A percentile compares a stretch with the other conserved stretches of the same genome.
Conservation (phyloP, 163 green algal genomes). For the Scenedesmus sp. region DNA sequence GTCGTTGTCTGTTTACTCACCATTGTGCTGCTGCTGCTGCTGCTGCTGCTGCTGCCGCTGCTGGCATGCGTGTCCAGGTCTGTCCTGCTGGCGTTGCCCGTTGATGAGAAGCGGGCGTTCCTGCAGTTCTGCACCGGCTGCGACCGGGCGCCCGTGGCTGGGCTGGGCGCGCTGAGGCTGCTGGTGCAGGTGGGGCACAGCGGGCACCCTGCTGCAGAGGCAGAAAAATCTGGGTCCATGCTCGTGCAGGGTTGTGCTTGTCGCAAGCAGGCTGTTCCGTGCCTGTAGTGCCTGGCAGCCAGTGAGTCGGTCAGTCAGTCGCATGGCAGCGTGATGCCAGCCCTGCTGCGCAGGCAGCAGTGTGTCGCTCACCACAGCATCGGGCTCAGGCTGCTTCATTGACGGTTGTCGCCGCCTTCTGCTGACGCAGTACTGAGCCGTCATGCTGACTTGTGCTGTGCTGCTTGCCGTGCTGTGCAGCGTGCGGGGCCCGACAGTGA, state of each 20-base stretch:
- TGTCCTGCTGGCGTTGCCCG: constrained; percentile 65
- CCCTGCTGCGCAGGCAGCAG: too few species aligned
- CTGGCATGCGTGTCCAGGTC: not conserved
- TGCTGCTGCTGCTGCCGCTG: constrained; percentile 30
- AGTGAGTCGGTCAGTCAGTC: too few species aligned
- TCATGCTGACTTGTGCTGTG: not conserved
- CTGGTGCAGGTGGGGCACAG: constrained; percentile 62
- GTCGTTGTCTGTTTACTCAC: not conserved
- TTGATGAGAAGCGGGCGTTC: constrained; percentile 84
- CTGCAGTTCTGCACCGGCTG: constrained; percentile 89
- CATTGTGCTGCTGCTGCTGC: not conserved
- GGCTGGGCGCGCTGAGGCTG: constrained; percentile 65
- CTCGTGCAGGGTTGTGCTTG: too few species aligned
- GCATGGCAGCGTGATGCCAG: too few species aligned
- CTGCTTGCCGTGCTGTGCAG: not conserved
- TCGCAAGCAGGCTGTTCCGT: too few species aligned
- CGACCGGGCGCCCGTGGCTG: constrained; percentile 85
- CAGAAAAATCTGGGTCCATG: too few species aligned
- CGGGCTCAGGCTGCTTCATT: too few species aligned
- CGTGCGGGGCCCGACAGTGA: constrained; percentile 55
- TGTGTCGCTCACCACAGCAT: too few species aligned
- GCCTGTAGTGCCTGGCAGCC: not conserved
- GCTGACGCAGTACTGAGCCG: too few species aligned
- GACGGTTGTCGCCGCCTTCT: too few species aligned
- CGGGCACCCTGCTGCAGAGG: too few species aligned